Evolutionary conservation across 345 rosid species (phyloP).

Genomic region (Gossypium sturtianum): DNA sequence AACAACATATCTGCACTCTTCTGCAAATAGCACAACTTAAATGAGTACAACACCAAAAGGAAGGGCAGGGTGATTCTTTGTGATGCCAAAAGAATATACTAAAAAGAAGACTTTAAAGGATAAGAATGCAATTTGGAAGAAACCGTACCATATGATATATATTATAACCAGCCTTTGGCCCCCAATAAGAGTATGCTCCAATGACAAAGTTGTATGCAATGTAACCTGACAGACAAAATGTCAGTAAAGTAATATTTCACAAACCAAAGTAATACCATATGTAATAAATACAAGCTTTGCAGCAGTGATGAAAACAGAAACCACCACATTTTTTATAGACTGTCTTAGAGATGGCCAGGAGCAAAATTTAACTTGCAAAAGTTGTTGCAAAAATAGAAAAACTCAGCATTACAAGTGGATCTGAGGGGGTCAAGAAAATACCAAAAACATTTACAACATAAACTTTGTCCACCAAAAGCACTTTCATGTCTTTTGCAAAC

Average conservation of each 20-base stretch:
- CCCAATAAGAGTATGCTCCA: conserved; percentile 99
- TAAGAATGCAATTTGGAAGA: conserved; percentile 1
- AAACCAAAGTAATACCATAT: neutral
- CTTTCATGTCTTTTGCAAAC: conserved; percentile 69
- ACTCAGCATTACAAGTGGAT: neutral
- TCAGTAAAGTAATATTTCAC: neutral
- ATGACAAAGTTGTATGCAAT: conserved; percentile 84
- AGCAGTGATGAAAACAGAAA: neutral
- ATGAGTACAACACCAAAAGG: conserved; percentile 9
- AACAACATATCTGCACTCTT: conserved; percentile 76
- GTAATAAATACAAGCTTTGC: neutral
- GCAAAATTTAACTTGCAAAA: neutral
- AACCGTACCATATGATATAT: conserved; percentile 78
- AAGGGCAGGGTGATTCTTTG: neutral
- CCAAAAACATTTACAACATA: conserved; percentile 83
- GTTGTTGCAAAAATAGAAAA: neutral
- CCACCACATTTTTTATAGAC: neutral
- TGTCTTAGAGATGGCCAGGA: neutral
- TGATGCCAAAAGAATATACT: neutral
- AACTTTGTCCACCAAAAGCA: conserved; percentile 62
- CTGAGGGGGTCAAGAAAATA: conserved; percentile 19
- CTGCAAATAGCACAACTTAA: conserved; percentile 29
- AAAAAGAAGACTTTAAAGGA: neutral
- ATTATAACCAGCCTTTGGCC: conserved; percentile 92
- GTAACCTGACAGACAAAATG: conserved; percentile 48